Base-by-base conservation (phyloP, 2,329 filamentous ascomycete genomes). In the Beauveria australis region DNA sequence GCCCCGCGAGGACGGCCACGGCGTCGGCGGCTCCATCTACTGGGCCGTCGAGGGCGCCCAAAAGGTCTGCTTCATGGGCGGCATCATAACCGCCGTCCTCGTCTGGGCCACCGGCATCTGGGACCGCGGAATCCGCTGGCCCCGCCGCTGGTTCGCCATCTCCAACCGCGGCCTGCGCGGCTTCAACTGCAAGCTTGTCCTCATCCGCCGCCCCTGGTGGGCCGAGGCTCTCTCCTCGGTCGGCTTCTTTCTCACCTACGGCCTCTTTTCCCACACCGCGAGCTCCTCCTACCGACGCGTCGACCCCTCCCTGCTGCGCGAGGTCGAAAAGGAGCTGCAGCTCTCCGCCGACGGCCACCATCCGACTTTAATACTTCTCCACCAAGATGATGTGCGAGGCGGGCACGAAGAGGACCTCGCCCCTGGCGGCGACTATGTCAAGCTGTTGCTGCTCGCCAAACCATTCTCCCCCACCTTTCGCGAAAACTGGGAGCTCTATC, bases 21-120 rank as follows among this genome's bases (percentile, higher is more conserved):
- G 93, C 43, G 86, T 96, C 6, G 94, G 94, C 57, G 93, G 94
- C 37, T 93, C 89, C 16, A 91, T 96, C 58, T 99, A 99, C 80
- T 97, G 93, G 93, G 87, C 95, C 30, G 84, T 97, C 3, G 93
- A 97, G 69, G 90, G 89, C 71, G 84, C 84, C 8, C 91, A 97
- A 76, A 95, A 94, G 73, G 85, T 99, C 58, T 93, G 90, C 68
- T 89, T 97, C 70, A 89, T 96, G 75, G 92, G 91, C 26, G 94
- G 94, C 52, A 82, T 96, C 62, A 88, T 97, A 62, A 97, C 92
- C 0, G 89, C 85, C 41, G 81, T 92, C 48, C 79, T 99, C 41
- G 88, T 97, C 66, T 97, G 92, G 91, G 92, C 87, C 18, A 97
- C 93, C 0, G 94, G 94, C 30, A 92, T 97, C 73, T 99, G 93